Evolutionary conservation across 2,329 filamentous ascomycete species (phyloP).

Genomic region (Dactylellina cionopaga): DNA sequence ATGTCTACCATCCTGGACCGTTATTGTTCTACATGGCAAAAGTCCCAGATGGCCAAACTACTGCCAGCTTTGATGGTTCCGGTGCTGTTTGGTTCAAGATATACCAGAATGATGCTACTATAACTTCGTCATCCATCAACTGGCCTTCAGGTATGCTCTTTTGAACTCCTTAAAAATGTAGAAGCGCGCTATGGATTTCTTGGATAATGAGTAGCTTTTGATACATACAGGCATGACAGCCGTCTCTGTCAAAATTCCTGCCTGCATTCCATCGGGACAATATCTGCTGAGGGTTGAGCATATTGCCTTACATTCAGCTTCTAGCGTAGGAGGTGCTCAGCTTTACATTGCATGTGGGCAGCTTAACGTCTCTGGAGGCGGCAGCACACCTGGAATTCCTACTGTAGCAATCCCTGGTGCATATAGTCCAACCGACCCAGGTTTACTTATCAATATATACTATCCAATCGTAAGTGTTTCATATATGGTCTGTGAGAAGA

Average conservation of each 20-base stretch:
- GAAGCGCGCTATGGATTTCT: not conserved
- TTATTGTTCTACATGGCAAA: slow-evolving; percentile 63
- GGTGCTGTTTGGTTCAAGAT: slow-evolving; percentile 62
- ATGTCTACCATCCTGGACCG: slow-evolving; percentile 62
- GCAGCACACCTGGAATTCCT: slow-evolving; percentile 60
- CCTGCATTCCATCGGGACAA: slow-evolving; percentile 61
- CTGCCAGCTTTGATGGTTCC: slow-evolving; percentile 58
- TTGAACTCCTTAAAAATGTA: not conserved
- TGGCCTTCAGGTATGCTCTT: slow-evolving; percentile 36
- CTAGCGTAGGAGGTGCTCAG: slow-evolving; percentile 59
- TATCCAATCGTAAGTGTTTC: slow-evolving; percentile 57
- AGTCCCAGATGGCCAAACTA: slow-evolving; percentile 49
- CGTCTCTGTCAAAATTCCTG: slow-evolving; percentile 61
- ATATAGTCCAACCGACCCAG: slow-evolving; percentile 59
- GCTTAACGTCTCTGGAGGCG: slow-evolving; percentile 61
- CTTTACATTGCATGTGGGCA: slow-evolving; percentile 65
- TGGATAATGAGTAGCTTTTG: not conserved
- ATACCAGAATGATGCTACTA: slow-evolving; percentile 59
- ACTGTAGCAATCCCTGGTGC: slow-evolving; percentile 60
- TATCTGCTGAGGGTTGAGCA: slow-evolving; percentile 64
- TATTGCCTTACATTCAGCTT: slow-evolving; percentile 63
- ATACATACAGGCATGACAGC: slow-evolving; percentile 41
- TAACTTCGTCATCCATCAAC: slow-evolving; percentile 50
- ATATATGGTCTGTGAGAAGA: slow-evolving; percentile 6
- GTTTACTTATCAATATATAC: slow-evolving; percentile 48